These are phyloP conservation scores for Logfia minima DNA, from an alignment of 129 eudicot genomes.

Conservation along the genomic window DNA sequence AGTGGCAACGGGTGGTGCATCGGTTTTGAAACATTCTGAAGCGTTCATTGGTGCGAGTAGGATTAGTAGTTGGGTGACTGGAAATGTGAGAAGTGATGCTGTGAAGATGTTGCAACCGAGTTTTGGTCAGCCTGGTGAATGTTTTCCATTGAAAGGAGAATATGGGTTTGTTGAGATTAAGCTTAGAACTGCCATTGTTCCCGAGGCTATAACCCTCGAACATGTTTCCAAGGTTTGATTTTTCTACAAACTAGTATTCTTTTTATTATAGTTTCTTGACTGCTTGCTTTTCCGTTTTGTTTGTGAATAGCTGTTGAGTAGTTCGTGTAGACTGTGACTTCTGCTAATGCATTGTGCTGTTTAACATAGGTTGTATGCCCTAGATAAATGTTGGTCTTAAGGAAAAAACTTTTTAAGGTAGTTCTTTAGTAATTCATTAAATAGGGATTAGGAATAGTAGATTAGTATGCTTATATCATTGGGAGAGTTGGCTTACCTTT, in stretches of 20 bases:
- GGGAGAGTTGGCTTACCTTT: slow-evolving; percentile 1
- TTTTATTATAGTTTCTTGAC: neutral
- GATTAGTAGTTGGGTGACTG: slow-evolving; percentile 30
- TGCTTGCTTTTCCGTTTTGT: neutral
- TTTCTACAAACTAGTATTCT: neutral
- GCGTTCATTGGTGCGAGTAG: slow-evolving; percentile 29
- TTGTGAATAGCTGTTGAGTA: neutral
- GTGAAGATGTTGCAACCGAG: slow-evolving; percentile 82
- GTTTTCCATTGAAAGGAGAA: slow-evolving; percentile 81
- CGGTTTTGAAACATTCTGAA: slow-evolving; percentile 74
- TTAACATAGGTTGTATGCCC: neutral
- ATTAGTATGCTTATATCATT: neutral
- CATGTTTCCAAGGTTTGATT: slow-evolving; percentile 82
- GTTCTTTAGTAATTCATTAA: neutral
- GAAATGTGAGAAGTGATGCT: slow-evolving; percentile 46
- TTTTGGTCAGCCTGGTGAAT: slow-evolving; percentile 95
- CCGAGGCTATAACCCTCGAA: slow-evolving; percentile 89
- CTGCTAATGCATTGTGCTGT: neutral
- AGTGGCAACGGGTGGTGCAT: slow-evolving; percentile 62
- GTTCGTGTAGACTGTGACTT: neutral
- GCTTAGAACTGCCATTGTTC: slow-evolving; percentile 75
- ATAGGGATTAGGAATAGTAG: neutral
- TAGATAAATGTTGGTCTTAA: neutral
- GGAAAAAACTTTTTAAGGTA: neutral
- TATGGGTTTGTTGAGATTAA: slow-evolving; percentile 66